phyloP scores from a whole-genome alignment of 1,139 yeast species.

The Entelexis sorbosivorans region DNA sequence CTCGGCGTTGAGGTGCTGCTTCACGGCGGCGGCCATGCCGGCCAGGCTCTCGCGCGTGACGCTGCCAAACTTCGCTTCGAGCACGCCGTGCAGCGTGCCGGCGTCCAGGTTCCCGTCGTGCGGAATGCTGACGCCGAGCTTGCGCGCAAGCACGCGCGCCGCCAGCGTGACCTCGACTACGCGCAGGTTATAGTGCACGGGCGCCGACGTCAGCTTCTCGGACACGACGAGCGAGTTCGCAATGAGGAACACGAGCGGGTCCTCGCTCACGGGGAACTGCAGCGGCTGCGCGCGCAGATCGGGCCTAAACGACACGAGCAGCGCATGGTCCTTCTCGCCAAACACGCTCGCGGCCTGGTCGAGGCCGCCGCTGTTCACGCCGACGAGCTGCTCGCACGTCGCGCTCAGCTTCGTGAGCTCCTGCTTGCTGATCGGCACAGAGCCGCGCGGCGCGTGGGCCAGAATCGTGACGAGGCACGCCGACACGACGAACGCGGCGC shows the following conservation, averaged over 20 bases:
- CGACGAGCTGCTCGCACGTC: constrained; percentile 60
- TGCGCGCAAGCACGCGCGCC: constrained; percentile 46
- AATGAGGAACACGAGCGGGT: constrained; percentile 46
- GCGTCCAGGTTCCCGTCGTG: constrained; percentile 47
- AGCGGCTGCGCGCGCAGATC: constrained; percentile 46
- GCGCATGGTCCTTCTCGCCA: constrained; percentile 51
- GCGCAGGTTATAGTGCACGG: constrained; percentile 55
- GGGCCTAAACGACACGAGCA: constrained; percentile 55
- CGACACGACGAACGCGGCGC: constrained; percentile 64
- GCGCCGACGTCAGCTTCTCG: constrained; percentile 61
- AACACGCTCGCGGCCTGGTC: constrained; percentile 65
- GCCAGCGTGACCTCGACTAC: constrained; percentile 62
- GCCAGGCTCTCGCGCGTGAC: constrained; percentile 37
- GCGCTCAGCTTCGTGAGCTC: constrained; percentile 53
- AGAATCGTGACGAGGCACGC: constrained; percentile 49
- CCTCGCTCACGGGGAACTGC: constrained; percentile 39
- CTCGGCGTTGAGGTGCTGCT: constrained; percentile 31
- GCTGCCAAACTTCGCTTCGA: constrained; percentile 40
- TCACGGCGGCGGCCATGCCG: constrained; percentile 38
- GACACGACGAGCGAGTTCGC: constrained; percentile 55
- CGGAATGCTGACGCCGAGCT: constrained; percentile 37
- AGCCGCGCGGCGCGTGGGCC: constrained; percentile 39
- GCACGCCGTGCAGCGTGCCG: constrained; percentile 57
- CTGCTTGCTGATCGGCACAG: constrained; percentile 37
- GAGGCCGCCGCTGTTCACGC: constrained; percentile 70